Conservation (phyloP, 2,329 filamentous ascomycete species). For the Venturia aucupariae region DNA sequence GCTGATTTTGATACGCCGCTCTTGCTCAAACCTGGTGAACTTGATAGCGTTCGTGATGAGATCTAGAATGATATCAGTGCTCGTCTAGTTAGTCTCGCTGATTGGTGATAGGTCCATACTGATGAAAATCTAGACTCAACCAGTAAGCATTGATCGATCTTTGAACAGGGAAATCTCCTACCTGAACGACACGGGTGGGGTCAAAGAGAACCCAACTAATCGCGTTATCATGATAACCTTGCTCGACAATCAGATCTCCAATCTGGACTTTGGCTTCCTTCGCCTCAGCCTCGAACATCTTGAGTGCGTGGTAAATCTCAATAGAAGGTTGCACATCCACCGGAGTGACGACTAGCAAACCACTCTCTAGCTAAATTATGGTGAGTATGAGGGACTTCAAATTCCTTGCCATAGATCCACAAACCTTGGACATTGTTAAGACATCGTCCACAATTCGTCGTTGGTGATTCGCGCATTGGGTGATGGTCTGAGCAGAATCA, state of each 20-base stretch:
- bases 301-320: conserved; percentile 1
- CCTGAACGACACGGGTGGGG: conserved; percentile 9
- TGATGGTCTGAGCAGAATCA: conserved; percentile 24
- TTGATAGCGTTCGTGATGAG: conserved; percentile 16
- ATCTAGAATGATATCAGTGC: neutral
- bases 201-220: conserved; percentile 8
- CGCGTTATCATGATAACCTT: neutral
- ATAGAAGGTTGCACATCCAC: neutral
- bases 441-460: conserved; percentile 36
- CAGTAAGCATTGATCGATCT: neutral
- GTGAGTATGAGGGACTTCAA: neutral
- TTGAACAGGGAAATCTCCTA: neutral
- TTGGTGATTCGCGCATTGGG: conserved; percentile 38
- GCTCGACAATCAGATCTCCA: neutral
- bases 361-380: conserved; percentile 5
- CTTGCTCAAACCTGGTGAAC: conserved; percentile 11
- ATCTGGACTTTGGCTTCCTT: conserved; percentile 5
- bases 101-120: neutral
- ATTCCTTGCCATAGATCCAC: neutral
- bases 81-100: neutral
- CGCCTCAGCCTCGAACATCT: conserved; percentile 14
- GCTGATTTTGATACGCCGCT: conserved; percentile 1
- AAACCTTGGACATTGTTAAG: conserved; percentile 10
- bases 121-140: neutral
- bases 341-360: conserved; percentile 2